A percentile compares a stretch with the other conserved stretches of the same genome.
Evolutionary conservation across 1,284 basidiomycete species (phyloP).

Genomic region (Malassezia vespertilionis): DNA sequence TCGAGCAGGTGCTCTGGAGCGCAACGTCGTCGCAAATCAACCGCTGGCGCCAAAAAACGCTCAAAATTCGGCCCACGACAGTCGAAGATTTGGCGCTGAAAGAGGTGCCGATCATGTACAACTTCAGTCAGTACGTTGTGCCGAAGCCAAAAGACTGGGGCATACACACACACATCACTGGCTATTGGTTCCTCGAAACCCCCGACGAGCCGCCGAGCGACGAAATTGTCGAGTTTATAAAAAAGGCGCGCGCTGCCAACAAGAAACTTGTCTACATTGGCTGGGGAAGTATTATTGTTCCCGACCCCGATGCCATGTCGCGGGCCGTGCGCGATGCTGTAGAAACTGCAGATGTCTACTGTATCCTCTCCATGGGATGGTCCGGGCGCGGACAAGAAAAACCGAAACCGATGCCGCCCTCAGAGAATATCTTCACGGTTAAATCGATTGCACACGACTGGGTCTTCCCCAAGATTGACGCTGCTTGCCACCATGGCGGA

Average conservation of each 20-base stretch:
- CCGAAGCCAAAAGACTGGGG: slow-evolving; percentile 73
- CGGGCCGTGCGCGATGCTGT: slow-evolving; percentile 79
- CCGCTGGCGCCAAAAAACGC: slow-evolving; percentile 69
- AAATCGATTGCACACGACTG: slow-evolving; percentile 89
- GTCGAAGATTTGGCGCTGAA: slow-evolving; percentile 88
- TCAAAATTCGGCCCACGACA: slow-evolving; percentile 69
- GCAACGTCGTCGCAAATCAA: slow-evolving; percentile 80
- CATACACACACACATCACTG: slow-evolving; percentile 92
- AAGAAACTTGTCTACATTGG: slow-evolving; percentile 96
- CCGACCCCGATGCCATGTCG: slow-evolving; percentile 83
- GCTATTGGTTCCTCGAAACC: slow-evolving; percentile 50
- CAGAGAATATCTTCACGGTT: slow-evolving; percentile 60
- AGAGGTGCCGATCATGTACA: slow-evolving; percentile 94
- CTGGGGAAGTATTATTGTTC: slow-evolving; percentile 95
- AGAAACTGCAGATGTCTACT: slow-evolving; percentile 64
- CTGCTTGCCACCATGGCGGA: slow-evolving; percentile 90
- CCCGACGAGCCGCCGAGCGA: slow-evolving; percentile 71
- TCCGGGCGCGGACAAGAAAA: slow-evolving; percentile 58
- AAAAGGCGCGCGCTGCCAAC: slow-evolving; percentile 58
- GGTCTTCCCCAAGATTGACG: slow-evolving; percentile 86
- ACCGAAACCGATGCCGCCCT: slow-evolving; percentile 47
- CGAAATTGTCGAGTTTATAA: slow-evolving; percentile 70
- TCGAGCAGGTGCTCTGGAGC: slow-evolving; percentile 96
- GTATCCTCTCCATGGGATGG: slow-evolving; percentile 94
- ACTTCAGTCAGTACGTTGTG: slow-evolving; percentile 72